Percentiles rank a stretch among this genome's conserved stretches.
phyloP scores from a whole-genome alignment of 2,329 filamentous ascomycete species.

The Hyphodiscus sp. region DNA sequence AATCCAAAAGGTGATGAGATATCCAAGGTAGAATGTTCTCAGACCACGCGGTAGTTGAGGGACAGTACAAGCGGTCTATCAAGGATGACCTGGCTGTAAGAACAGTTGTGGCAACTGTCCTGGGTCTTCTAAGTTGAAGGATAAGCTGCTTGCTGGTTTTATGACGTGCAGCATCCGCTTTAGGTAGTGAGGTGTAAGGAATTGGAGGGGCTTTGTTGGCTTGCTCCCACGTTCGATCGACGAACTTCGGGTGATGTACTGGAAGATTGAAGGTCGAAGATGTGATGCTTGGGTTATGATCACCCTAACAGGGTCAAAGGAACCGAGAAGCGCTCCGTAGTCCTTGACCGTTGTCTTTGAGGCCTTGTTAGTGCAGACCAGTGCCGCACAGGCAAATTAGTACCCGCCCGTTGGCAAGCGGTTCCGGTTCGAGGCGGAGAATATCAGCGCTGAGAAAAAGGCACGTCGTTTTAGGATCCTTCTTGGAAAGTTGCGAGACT shows the following conservation, averaged over 20 bases:
- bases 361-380: constrained; percentile 16
- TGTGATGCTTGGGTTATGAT: constrained; percentile 26
- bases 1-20: constrained; percentile 14
- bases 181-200: constrained; percentile 18
- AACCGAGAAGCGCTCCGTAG: constrained; percentile 26
- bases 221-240: constrained; percentile 28
- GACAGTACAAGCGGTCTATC: constrained; percentile 19
- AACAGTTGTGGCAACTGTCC: constrained; percentile 23
- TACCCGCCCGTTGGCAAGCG: constrained; percentile 8
- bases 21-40: constrained; percentile 14
- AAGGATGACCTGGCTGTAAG: constrained; percentile 21
- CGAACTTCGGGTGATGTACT: constrained; percentile 27
- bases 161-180: constrained; percentile 27
- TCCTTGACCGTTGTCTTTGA: constrained; percentile 17
- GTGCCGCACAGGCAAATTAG: constrained; percentile 22
- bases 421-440: constrained; percentile 18
- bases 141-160: constrained; percentile 25
- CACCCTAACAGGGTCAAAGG: constrained; percentile 25
- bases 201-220: constrained; percentile 21
- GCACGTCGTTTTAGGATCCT: constrained; percentile 21
- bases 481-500: constrained; percentile 6
- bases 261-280: constrained; percentile 26
- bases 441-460: constrained; percentile 16
- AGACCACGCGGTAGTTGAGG: constrained; percentile 1
- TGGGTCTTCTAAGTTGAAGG: constrained; percentile 27